phyloP scores from a whole-genome alignment of 2,329 filamentous ascomycete genomes.

The Penicillium griseofulvum region DNA sequence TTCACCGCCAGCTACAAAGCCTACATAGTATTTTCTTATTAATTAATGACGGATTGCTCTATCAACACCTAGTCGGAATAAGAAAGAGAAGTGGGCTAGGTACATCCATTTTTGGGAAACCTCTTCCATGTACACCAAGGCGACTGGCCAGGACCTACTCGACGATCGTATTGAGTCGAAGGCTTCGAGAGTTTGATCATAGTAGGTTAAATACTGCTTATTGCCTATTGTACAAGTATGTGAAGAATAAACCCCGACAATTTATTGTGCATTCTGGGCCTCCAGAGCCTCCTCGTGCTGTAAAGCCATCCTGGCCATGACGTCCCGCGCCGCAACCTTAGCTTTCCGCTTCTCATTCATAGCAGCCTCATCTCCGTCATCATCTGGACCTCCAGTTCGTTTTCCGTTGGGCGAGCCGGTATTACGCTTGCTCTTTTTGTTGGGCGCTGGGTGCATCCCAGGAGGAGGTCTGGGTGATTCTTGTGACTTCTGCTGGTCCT shows the following conservation, averaged over 20 bases:
- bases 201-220: no score
- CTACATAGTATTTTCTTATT: no score
- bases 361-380: conserved; percentile 8
- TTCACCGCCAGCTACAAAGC: not conserved
- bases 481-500: not conserved
- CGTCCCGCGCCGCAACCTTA: conserved; percentile 35
- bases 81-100: no score
- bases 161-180: no score
- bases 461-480: no score
- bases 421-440: conserved; percentile 6
- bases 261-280: conserved; percentile 24
- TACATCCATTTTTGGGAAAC: not conserved
- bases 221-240: conserved; percentile 1
- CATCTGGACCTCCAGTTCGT: not conserved
- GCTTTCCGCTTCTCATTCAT: conserved; percentile 31
- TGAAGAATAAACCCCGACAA: not conserved
- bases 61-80: no score
- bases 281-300: conserved; percentile 42
- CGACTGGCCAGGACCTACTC: not conserved
- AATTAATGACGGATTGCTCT: no score
- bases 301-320: conserved; percentile 37
- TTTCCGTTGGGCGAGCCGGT: not conserved
- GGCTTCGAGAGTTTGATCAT: not conserved
- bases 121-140: not conserved
- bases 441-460: not conserved